Conservation (phyloP, 208 protist genomes). For the Leishmania amazonensis region DNA sequence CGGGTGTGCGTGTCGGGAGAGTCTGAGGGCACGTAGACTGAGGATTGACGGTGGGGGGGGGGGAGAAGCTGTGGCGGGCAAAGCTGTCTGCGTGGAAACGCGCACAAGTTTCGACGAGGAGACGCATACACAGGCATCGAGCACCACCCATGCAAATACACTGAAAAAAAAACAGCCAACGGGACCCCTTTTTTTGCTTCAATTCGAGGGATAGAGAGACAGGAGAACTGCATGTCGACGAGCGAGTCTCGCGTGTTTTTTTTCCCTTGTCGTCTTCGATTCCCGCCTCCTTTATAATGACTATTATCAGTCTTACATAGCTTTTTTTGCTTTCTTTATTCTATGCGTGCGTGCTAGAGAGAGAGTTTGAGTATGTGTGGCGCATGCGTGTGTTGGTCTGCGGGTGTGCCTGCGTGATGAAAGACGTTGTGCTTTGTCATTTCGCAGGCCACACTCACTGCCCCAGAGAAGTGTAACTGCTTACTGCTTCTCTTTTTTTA, state of each 20-base stretch:
- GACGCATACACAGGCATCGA: no score
- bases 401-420: neutral
- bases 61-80: no score
- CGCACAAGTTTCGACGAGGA: no score
- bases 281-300: neutral
- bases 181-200: neutral
- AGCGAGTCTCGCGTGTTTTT: neutral
- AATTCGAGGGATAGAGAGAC: neutral
- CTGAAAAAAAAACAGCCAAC: neutral
- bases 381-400: neutral
- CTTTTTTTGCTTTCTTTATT: neutral
- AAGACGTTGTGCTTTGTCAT: neutral
- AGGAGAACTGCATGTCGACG: neutral
- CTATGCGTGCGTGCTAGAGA: neutral
- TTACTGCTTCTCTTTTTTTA: neutral
- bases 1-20: neutral
- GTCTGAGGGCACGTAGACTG: neutral
- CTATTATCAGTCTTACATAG: neutral
- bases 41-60: neutral
- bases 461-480: neutral
- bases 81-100: no score
- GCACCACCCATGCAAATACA: no score
- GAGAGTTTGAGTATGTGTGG: neutral
- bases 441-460: neutral
- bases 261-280: neutral